A percentile compares a stretch with the other conserved stretches of the same genome.
These are phyloP conservation scores for Pseudopithomyces chartarum DNA, from an alignment of 2,329 filamentous ascomycete genomes.

Conservation along the genomic window DNA sequence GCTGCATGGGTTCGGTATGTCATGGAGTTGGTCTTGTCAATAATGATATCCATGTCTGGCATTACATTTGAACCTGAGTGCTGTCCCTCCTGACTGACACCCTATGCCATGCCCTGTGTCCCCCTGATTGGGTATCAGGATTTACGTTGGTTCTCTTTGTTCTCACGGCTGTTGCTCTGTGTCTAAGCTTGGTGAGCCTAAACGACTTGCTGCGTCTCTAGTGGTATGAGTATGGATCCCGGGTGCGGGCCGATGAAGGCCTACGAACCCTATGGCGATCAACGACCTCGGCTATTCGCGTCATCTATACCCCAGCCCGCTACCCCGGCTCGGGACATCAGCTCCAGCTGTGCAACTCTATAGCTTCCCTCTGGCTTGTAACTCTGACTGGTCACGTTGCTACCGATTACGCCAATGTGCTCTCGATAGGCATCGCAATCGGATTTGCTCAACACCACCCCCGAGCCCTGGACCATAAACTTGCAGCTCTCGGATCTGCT, in stretches of 20 bases:
- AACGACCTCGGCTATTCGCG: slow-evolving; percentile 36
- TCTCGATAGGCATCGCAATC: too few species aligned
- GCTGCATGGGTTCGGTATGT: slow-evolving; percentile 38
- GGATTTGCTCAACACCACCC: too few species aligned
- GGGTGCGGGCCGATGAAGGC: neutral
- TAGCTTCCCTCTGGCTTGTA: neutral
- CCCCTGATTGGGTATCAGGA: too few species aligned
- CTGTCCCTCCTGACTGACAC: neutral
- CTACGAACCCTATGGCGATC: neutral
- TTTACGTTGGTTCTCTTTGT: too few species aligned
- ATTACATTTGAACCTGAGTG: neutral
- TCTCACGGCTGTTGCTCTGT: too few species aligned
- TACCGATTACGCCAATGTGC: neutral
- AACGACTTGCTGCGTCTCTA: too few species aligned
- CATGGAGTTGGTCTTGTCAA: slow-evolving; percentile 39
- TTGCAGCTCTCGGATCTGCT: neutral
- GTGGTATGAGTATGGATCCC: too few species aligned
- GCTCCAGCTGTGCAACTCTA: neutral
- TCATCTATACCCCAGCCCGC: slow-evolving; percentile 11
- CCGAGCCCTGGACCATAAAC: neutral
- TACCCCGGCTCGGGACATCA: slow-evolving; percentile 18
- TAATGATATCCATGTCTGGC: slow-evolving; percentile 21
- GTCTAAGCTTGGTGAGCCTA: too few species aligned
- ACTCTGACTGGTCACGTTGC: neutral
- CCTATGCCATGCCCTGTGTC: neutral